Percentiles rank a stretch among this genome's conserved stretches.
Evolutionary conservation across 495 filamentous ascomycete genomes (phyloP).

Genomic region (Parmelia sp.): DNA sequence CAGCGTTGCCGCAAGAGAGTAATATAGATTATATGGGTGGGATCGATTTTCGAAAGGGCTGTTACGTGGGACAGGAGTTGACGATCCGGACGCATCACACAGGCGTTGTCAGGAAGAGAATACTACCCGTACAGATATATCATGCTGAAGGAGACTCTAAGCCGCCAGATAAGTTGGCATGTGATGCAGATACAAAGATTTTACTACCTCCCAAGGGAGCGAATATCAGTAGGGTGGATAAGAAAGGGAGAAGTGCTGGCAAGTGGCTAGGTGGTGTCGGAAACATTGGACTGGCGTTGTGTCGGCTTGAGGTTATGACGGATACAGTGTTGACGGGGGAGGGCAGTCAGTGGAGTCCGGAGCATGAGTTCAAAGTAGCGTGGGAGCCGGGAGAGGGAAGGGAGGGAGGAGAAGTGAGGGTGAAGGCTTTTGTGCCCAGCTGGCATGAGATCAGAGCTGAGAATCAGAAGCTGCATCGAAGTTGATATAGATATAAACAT

Average conservation of each 20-base stretch:
- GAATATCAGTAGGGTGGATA: slow-evolving; percentile 43
- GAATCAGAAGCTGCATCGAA: slow-evolving; percentile 27
- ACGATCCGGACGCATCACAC: slow-evolving; percentile 92
- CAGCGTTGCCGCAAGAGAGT: slow-evolving; percentile 70
- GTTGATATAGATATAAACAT: neutral
- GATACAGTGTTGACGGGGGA: slow-evolving; percentile 60
- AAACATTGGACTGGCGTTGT: slow-evolving; percentile 83
- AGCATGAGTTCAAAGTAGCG: slow-evolving; percentile 49
- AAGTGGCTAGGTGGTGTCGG: slow-evolving; percentile 71
- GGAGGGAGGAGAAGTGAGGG: slow-evolving; percentile 50
- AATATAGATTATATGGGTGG: slow-evolving; percentile 78
- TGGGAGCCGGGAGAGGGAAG: slow-evolving; percentile 40
- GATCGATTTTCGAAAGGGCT: slow-evolving; percentile 91
- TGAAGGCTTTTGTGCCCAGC: slow-evolving; percentile 82
- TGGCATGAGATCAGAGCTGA: slow-evolving; percentile 49
- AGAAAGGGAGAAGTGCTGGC: slow-evolving; percentile 62
- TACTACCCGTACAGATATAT: slow-evolving; percentile 82
- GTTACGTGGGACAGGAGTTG: slow-evolving; percentile 93
- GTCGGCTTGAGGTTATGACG: slow-evolving; percentile 85
- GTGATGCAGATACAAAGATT: slow-evolving; percentile 39
- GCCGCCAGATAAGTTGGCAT: slow-evolving; percentile 38
- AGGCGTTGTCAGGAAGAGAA: slow-evolving; percentile 83
- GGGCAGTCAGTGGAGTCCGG: slow-evolving; percentile 45
- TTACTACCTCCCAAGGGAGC: slow-evolving; percentile 31
- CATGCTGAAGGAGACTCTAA: slow-evolving; percentile 22